These are phyloP conservation scores for Ascodesmis nigricans DNA, from an alignment of 495 filamentous ascomycete species.

Conservation along the genomic window DNA sequence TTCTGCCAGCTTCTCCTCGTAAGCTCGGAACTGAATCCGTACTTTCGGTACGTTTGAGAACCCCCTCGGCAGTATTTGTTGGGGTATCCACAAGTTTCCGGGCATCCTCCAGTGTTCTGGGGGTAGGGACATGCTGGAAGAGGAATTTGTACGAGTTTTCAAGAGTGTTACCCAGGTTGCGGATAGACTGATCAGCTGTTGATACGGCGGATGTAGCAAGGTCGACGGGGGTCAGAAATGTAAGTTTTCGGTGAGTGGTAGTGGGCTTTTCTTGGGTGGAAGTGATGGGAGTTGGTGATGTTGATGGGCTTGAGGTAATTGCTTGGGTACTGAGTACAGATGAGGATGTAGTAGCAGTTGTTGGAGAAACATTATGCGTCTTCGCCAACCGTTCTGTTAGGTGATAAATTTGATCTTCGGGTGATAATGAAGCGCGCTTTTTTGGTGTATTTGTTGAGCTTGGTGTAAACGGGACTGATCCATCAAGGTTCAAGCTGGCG, in stretches of 20 bases:
- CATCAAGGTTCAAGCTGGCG: slow-evolving; percentile 71
- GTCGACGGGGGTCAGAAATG: slow-evolving; percentile 24
- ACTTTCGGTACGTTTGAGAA: slow-evolving; percentile 10
- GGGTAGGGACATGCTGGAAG: slow-evolving; percentile 60
- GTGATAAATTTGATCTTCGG: slow-evolving; percentile 12
- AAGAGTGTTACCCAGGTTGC: slow-evolving; percentile 68
- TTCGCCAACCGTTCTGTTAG: slow-evolving; percentile 15
- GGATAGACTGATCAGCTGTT: slow-evolving; percentile 74
- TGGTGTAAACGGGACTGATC: slow-evolving; percentile 24
- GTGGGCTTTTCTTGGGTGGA: slow-evolving; percentile 22
- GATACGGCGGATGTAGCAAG: slow-evolving; percentile 45
- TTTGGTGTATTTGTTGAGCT: slow-evolving; percentile 7
- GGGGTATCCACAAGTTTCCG: slow-evolving; percentile 61
- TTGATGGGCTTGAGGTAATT: slow-evolving; percentile 6
- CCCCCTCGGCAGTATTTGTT: slow-evolving; percentile 29
- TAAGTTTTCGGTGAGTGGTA: slow-evolving; percentile 24
- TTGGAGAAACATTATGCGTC: slow-evolving; percentile 10
- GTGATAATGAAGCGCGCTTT: slow-evolving; percentile 10
- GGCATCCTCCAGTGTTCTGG: slow-evolving; percentile 81
- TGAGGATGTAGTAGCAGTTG: slow-evolving; percentile 7
- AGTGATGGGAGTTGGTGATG: slow-evolving; percentile 6
- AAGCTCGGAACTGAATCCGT: neutral
- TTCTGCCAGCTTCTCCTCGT: slow-evolving; percentile 3
- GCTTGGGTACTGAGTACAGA: slow-evolving; percentile 1
- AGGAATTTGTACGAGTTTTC: slow-evolving; percentile 86